phyloP scores from a whole-genome alignment of 441 rosid genomes.

The Bruguiera hainesii region DNA sequence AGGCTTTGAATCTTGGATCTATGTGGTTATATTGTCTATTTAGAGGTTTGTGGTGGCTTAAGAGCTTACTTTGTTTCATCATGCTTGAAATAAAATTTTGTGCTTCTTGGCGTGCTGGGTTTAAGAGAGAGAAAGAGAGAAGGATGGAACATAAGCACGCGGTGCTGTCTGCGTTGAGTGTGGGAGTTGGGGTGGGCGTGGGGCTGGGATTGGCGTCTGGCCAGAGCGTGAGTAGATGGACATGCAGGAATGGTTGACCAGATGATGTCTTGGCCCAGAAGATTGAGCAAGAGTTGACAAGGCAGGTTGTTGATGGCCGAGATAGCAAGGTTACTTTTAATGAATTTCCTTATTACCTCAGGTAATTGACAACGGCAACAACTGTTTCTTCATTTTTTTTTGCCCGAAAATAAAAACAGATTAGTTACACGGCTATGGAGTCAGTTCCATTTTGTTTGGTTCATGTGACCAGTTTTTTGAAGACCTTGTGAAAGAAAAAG shows the following conservation, averaged over 20 bases:
- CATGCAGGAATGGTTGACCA: slow-evolving; percentile 30
- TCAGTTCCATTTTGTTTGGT: too few species aligned
- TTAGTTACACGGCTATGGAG: too few species aligned
- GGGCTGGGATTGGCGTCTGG: slow-evolving; percentile 91
- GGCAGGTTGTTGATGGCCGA: slow-evolving; percentile 62
- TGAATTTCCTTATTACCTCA: slow-evolving; percentile 75
- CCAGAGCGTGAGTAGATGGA: slow-evolving; percentile 57
- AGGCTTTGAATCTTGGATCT: slow-evolving; percentile 7
- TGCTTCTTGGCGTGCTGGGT: not conserved
- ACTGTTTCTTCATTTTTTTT: not conserved
- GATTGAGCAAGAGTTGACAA: slow-evolving; percentile 74
- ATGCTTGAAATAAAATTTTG: not conserved
- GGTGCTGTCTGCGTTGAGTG: slow-evolving; percentile 72
- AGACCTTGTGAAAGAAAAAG: too few species aligned
- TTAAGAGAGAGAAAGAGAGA: not conserved
- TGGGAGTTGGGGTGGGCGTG: slow-evolving; percentile 81
- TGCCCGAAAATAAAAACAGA: too few species aligned
- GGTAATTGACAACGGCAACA: slow-evolving; percentile 31
- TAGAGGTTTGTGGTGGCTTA: not conserved
- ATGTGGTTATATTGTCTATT: not conserved
- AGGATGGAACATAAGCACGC: slow-evolving; percentile 80
- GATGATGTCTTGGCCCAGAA: slow-evolving; percentile 51
- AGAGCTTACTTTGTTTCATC: not conserved
- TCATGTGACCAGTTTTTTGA: too few species aligned
- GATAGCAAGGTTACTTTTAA: slow-evolving; percentile 57